Percentiles rank a stretch among this genome's conserved stretches.
Evolutionary conservation across 148 eudicot species (phyloP).

Genomic region (Vaccinium macrocarpon): DNA sequence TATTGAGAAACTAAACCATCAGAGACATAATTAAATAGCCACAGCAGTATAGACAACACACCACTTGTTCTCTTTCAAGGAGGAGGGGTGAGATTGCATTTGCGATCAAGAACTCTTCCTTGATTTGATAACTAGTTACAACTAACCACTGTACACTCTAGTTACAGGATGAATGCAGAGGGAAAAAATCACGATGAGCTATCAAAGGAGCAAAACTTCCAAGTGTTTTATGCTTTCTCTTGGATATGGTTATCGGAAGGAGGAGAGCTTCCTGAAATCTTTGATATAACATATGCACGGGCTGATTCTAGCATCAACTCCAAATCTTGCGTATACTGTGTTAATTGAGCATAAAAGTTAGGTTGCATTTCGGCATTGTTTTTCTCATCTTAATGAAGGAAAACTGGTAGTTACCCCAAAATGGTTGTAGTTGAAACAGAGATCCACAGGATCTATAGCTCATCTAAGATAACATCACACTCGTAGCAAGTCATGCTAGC

Average conservation of each 20-base stretch:
- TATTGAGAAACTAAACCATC: not conserved
- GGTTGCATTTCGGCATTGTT: not conserved
- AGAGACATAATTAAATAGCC: not conserved
- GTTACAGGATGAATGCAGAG: not conserved
- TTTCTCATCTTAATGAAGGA: not conserved
- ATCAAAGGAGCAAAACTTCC: not conserved
- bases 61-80: conserved; percentile 6
- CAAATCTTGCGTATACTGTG: conserved; percentile 81
- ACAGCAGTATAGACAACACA: not conserved
- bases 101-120: not conserved
- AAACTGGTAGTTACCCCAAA: not conserved
- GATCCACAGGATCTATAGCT: no score
- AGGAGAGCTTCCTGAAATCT: conserved; percentile 25
- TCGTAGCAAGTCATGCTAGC: no score
- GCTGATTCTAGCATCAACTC: conserved; percentile 63
- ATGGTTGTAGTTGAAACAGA: no score
- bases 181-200: not conserved
- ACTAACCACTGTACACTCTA: not conserved
- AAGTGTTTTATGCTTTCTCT: conserved; percentile 7
- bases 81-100: conserved; percentile 23
- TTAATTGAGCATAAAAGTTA: not conserved
- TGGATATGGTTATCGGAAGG: conserved; percentile 7
- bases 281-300: conserved; percentile 46
- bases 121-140: not conserved
- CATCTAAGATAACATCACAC: no score